Evolutionary conservation across 2,329 filamentous ascomycete genomes (phyloP), one percentile per base, ranked within the genome.

Genomic region (Cucurbitaria berberidis): DNA sequence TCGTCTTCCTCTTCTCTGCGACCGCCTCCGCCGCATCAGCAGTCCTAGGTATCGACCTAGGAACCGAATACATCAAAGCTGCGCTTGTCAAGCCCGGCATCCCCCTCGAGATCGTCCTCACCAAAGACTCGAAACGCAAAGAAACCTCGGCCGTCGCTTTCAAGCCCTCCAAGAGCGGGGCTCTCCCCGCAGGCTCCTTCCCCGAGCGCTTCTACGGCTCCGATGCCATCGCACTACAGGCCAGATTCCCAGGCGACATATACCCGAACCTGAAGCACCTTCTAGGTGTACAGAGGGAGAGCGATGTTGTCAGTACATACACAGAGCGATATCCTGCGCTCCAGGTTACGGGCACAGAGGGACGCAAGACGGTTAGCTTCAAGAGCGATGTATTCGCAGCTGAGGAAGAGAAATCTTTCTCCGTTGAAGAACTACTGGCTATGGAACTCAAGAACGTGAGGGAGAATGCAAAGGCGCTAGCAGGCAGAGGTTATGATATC

Each of bases 81-180:
- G 88, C 90, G 13, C 85, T 99, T 36, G 93, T 99, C 57, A 98
- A 98, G 79, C 95, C 95, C 2, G 95, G 95, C 56, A 93, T 96
- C 46, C 95, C 95, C 10, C 90, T 99, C 73, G 95, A 99, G 64
- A 98, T 99, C 62, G 93, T 99, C 74, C 84, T 97, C 51, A 97
- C 93, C 26, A 99, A 98, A 75, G 95, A 99, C 78, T 97, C 95
- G 26, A 90, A 96, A 76, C 89, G 95, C 71, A 99, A 99, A 81
- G 95, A 99, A 76, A 85, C 85, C 21, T 91, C 93, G 1, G 93
- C 92, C 36, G 87, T 99, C 64, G 89, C 91, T 38, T 98, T 99
- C 80, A 98, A 99, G 78, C 91, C 93, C 32, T 82, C 86, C n/a
- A 84, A 84, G 65, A 80, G 83, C 67, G 84, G 83, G 48, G 81